Evolutionary conservation across 225 moss, liverwort and hornwort species (phyloP), one percentile per base, ranked within the genome.

Genomic region (Climacium dendroides): DNA sequence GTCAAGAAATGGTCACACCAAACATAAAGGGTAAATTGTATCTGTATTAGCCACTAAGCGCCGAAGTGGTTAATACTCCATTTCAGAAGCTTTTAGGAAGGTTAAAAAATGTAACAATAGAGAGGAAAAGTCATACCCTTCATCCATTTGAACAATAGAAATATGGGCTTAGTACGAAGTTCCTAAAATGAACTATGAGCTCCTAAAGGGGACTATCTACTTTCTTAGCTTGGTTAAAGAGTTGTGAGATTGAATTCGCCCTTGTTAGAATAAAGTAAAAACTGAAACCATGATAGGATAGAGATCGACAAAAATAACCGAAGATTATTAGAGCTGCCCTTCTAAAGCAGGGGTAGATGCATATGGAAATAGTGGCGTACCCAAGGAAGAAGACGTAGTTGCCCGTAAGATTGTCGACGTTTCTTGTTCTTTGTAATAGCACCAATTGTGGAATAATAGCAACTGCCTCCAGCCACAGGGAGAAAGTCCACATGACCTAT

Each of bases 361-460:
- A 76, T 53, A n/a, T 54, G 69, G 34, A 83, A 80, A 41, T 69
- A 57, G 41, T 47, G 45, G 74, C 86, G 78, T 94, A 96, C 94
- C 97, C 98, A 53, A 98, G 97, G 74, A 97, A 95, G 91, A 98
- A 96, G 34, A 97, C 98, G 71, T 98, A 98, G 85, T 97, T 96
- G 70, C 98, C 96, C 19, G 98, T 97, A 41, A 98, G 90, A 86
- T 96, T 96, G 90, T 97, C 97, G 9, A 98, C 95, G 35, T 98
- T 98, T 85, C 89, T 98, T 55, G 95, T 94, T 87, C 94, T 97
- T 87, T 98, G 96, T n/a, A 98, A 84, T 47, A 98, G 89, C 37
- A 98, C 97, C 66, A 98, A 89, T 74, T 98, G 98, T 50, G 98
- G 97, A 89, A 98, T 85, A 61, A 98, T 98, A 57, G 98, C 97